A percentile compares a stretch with the other conserved stretches of the same genome.
These are phyloP conservation scores for Fusarium dlaminii DNA, from an alignment of 2,329 filamentous ascomycete genomes.

Conservation along the genomic window DNA sequence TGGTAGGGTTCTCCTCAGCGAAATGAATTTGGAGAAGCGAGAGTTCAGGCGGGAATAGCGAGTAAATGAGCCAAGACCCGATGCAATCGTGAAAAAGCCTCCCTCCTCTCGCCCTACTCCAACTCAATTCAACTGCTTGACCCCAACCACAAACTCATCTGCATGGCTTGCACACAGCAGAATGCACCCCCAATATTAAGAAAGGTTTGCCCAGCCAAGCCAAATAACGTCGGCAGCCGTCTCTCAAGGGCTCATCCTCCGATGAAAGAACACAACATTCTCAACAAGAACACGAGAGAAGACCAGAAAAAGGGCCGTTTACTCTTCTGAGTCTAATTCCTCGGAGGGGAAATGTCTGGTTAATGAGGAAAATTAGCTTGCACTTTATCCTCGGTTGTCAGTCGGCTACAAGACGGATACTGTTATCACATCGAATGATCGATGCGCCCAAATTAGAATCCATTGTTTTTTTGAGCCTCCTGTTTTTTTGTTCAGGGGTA, in stretches of 20 bases:
- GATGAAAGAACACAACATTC: background rate
- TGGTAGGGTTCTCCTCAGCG: conserved; percentile 31
- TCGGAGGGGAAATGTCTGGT: background rate
- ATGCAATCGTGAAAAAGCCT: background rate
- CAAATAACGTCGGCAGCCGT: conserved; percentile 16
- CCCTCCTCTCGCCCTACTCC: background rate
- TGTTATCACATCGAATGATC: conserved; percentile 11
- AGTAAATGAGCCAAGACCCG: background rate
- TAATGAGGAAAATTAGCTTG: conserved; percentile 24
- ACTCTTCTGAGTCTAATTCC: background rate
- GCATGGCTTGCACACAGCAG: background rate
- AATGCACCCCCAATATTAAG: background rate
- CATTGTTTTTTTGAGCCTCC: conserved; percentile 4
- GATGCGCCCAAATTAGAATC: background rate
- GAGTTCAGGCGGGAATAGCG: conserved; percentile 13
- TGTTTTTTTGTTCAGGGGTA: conserved; percentile 15
- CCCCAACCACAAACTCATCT: background rate
- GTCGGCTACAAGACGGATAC: conserved; percentile 30
- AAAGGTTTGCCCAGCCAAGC: conserved; percentile 15
- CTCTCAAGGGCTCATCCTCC: background rate
- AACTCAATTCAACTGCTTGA: background rate
- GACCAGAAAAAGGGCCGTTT: conserved; percentile 12
- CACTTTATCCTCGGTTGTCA: conserved; percentile 40
- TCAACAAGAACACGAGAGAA: conserved; percentile 2
- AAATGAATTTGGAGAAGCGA: conserved; percentile 34